Percentiles rank a stretch among this genome's conserved stretches.
Evolutionary conservation across 192 early-diverging fungal genomes (phyloP).

Genomic region (Diversispora eburnea): DNA sequence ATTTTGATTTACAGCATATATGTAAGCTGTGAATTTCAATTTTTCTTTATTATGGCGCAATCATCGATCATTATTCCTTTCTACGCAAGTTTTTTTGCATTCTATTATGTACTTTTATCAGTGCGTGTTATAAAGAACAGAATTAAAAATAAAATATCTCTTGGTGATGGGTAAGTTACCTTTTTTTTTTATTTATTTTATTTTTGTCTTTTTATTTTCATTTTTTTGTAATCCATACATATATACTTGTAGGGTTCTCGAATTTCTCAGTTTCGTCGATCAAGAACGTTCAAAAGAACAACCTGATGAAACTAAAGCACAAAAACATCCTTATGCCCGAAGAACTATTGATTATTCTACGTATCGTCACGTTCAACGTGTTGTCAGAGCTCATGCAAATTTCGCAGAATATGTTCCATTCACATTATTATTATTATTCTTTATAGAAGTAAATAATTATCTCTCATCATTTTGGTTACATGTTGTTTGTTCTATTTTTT

Average conservation of each 20-base stretch:
- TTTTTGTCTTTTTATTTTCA: no score
- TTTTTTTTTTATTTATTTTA: neutral
- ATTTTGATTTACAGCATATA: no score
- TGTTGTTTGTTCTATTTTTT: neutral
- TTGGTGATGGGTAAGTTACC: constrained; percentile 17
- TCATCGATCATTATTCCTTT: neutral
- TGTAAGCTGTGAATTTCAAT: neutral
- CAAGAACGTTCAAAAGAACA: neutral
- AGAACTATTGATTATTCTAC: neutral
- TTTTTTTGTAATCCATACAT: no score
- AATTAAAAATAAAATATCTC: neutral
- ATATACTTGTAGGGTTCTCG: neutral
- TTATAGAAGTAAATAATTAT: constrained; percentile 10
- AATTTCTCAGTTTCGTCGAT: neutral
- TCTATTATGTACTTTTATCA: constrained; percentile 3
- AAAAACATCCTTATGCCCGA: neutral
- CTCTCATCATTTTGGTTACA: neutral
- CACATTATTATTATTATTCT: neutral
- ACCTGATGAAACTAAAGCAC: neutral
- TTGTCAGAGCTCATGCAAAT: neutral
- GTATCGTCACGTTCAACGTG: neutral
- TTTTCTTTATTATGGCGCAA: neutral
- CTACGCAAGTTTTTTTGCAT: neutral
- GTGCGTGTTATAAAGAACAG: neutral
- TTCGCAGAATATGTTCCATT: constrained; percentile 9